A percentile compares a stretch with the other conserved stretches of the same genome.
Evolutionary conservation across 2,329 filamentous ascomycete species (phyloP).

Genomic region (Colletotrichum simmondsii): DNA sequence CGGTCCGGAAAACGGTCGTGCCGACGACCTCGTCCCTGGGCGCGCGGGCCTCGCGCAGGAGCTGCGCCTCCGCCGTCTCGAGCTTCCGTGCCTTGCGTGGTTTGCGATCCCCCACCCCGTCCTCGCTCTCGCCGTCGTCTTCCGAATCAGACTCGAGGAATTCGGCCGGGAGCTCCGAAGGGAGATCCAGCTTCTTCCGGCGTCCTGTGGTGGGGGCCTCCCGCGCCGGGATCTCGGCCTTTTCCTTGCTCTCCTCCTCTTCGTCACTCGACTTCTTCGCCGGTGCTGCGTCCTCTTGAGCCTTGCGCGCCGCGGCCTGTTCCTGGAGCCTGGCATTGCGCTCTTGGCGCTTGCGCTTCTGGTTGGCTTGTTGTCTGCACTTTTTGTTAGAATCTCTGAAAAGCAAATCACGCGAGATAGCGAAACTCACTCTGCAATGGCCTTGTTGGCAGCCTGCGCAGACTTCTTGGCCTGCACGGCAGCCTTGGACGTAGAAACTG

Average conservation of each 20-base stretch:
- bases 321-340: constrained; percentile 64
- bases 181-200: constrained; percentile 50
- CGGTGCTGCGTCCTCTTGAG: constrained; percentile 26
- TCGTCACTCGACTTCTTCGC: constrained; percentile 22
- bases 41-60: constrained; percentile 46
- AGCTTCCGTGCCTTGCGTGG: constrained; percentile 57
- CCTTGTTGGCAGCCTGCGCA: constrained; percentile 58
- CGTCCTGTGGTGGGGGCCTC: constrained; percentile 17
- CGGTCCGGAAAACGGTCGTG: constrained; percentile 64
- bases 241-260: constrained; percentile 35
- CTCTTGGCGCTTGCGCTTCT: constrained; percentile 67
- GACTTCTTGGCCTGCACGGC: constrained; percentile 59
- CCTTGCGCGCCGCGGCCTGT: constrained; percentile 64
- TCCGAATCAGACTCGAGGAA: constrained; percentile 65
- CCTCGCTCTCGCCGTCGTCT: constrained; percentile 44
- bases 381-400: constrained; percentile 2
- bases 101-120: constrained; percentile 38
- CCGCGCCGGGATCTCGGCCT: constrained; percentile 35
- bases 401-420: not conserved
- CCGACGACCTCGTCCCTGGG: constrained; percentile 61
- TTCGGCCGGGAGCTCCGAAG: constrained; percentile 62
- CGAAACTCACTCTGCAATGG: constrained; percentile 59
- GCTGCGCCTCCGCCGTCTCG: constrained; percentile 48
- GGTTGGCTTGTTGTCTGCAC: constrained; percentile 60
- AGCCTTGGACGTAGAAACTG: constrained; percentile 63